Conservation (phyloP, 495 filamentous ascomycete genomes). For the Xylaria scruposa region DNA sequence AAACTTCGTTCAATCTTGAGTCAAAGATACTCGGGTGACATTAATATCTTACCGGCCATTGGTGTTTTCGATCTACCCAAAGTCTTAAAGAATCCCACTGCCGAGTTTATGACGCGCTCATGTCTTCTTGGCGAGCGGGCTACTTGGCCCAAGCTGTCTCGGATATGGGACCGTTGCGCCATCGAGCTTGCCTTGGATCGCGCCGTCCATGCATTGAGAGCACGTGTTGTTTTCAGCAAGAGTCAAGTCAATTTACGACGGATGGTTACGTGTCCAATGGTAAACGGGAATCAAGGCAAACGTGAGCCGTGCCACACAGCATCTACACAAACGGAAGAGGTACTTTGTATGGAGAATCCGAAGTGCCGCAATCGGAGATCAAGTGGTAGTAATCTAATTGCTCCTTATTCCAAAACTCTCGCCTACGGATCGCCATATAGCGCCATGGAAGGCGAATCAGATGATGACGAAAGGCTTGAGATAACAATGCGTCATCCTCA, state of each 20-base stretch:
- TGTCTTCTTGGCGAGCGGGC: slow-evolving; percentile 80
- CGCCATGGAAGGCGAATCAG: slow-evolving; percentile 46
- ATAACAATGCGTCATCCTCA: slow-evolving; percentile 37
- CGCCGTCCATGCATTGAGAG: slow-evolving; percentile 77
- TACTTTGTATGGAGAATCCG: slow-evolving; percentile 28
- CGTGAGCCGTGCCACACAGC: slow-evolving; percentile 19
- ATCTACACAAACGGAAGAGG: slow-evolving; percentile 15
- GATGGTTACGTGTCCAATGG: slow-evolving; percentile 43
- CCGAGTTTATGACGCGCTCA: slow-evolving; percentile 84
- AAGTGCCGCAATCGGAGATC: slow-evolving; percentile 36
- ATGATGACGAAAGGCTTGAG: slow-evolving; percentile 52
- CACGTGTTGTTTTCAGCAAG: slow-evolving; percentile 79
- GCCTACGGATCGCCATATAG: slow-evolving; percentile 33
- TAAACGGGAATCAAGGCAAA: slow-evolving; percentile 13
- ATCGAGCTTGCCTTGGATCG: slow-evolving; percentile 87
- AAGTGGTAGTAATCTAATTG: slow-evolving; percentile 37
- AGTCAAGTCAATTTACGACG: slow-evolving; percentile 68
- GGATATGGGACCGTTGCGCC: slow-evolving; percentile 81
- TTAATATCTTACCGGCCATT: slow-evolving; percentile 88
- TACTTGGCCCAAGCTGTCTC: slow-evolving; percentile 87
- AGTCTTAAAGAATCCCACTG: slow-evolving; percentile 84
- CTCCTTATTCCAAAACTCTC: slow-evolving; percentile 18
- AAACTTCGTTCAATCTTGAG: slow-evolving; percentile 82
- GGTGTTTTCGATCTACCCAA: slow-evolving; percentile 73
- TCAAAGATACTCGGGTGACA: slow-evolving; percentile 94